Conservation (phyloP, 768 basidiomycete genomes). For the Tricholoma sp. region DNA sequence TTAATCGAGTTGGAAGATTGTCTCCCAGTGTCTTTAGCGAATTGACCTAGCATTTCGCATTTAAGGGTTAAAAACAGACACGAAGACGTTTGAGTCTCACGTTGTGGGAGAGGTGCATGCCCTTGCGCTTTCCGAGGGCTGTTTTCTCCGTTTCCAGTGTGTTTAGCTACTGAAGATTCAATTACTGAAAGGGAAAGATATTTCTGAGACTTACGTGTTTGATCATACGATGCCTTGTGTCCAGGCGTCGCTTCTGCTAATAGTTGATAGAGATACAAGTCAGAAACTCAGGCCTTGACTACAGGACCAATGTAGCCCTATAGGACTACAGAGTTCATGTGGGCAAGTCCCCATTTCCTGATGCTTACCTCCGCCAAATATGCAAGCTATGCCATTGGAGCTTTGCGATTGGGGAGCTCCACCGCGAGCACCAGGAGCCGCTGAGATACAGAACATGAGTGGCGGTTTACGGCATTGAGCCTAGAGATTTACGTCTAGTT, state of each 20-base stretch:
- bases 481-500: too few species aligned
- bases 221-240: neutral
- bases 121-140: neutral
- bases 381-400: neutral
- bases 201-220: neutral
- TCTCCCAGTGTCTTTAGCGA: neutral
- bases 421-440: neutral
- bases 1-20: too few species aligned
- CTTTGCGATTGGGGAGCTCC: neutral
- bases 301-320: neutral
- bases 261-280: neutral
- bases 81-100: neutral
- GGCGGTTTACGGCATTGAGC: neutral
- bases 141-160: neutral
- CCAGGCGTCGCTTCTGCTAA: neutral
- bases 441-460: neutral
- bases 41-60: neutral
- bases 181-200: neutral
- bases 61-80: neutral
- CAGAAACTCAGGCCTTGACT: neutral
- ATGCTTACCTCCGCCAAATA: neutral
- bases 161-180: neutral
- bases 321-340: neutral
- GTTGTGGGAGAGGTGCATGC: neutral
- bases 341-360: neutral